Evolutionary conservation across 208 protist genomes (phyloP).

Genomic region (Herpetomonas samuelpessoai): DNA sequence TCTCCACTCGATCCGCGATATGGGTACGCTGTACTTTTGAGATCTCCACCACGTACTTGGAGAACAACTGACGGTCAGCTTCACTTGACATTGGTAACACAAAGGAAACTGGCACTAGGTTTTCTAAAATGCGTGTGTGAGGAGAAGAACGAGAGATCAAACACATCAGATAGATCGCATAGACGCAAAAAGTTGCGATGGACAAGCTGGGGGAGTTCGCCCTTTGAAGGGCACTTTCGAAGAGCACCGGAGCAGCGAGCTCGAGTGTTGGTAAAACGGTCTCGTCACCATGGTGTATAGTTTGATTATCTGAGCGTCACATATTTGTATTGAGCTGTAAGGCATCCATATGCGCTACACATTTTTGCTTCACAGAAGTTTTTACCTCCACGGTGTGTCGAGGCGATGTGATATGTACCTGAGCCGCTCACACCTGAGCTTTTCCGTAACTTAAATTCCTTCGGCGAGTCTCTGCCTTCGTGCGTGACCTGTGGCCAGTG

Average conservation of each 20-base stretch:
- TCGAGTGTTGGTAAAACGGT: background rate
- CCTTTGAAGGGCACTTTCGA: too few relatives aligned
- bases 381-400: too few relatives aligned
- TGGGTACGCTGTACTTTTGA: constrained; percentile 63
- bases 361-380: background rate
- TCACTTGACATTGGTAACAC: constrained; percentile 30
- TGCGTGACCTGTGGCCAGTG: constrained; percentile 30
- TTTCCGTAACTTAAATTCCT: constrained; percentile 32
- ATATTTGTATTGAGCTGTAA: background rate
- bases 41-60: constrained; percentile 76
- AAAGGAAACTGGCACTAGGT: background rate
- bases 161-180: background rate
- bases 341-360: background rate
- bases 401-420: background rate
- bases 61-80: constrained; percentile 50
- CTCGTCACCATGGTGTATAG: background rate
- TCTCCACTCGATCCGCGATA: constrained; percentile 71
- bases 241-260: too few relatives aligned
- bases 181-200: too few relatives aligned
- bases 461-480: constrained; percentile 29
- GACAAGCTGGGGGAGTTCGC: too few relatives aligned
- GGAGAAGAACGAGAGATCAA: constrained; percentile 9
- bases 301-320: background rate
- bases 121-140: constrained; percentile 2
- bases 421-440: constrained; percentile 22